Evolutionary conservation across 176 grass and related monocot species (phyloP), one percentile per base, ranked within the genome.

Genomic region (Oryza officinalis): DNA sequence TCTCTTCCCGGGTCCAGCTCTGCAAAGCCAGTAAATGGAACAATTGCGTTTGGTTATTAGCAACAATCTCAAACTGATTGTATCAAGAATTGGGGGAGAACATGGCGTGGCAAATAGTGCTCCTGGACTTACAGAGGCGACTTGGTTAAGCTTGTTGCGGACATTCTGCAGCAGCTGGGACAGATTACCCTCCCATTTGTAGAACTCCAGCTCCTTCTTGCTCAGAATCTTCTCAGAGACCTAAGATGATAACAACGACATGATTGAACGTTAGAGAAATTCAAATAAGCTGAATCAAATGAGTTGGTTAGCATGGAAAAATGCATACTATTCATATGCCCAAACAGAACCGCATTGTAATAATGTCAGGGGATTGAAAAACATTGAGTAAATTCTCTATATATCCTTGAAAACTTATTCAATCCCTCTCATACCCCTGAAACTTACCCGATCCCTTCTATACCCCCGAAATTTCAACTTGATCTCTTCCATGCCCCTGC

Each of bases 131-230:
- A 96, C 96, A 26, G 78, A 69, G 65, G 96, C 91, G 18, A 99
- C 89, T 90, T 84, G 52, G 57, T 99, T 96, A 28, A 98, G 87
- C 73, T 94, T 99, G 78, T 78, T 61, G 60, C 93, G 81, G 33
- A 96, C 96, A 60, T 92, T 90, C 77, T 99, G 96, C 80, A 96
- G 78, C 76, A 99, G 73, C 80, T 95, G 68, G 20, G 96, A 92
- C 25, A 96, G 89, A 69, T 85, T 93, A 14, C 89, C 91, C 63
- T 94, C 91, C 96, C 93, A 99, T 71, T 94, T 96, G 87, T 99
- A 99, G 63, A 99, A 99, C 54, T 99, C 89, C 78, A 99, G 86
- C 70, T 99, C 93, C 26, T 94, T 99, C 57, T 92, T 99, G 93
- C 96, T 35, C 65, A 96, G 87, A 88, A 99, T 94, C 77, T 92